phyloP scores from a whole-genome alignment of 352 stramenopile genomes.

The Phytophthora sp. region DNA sequence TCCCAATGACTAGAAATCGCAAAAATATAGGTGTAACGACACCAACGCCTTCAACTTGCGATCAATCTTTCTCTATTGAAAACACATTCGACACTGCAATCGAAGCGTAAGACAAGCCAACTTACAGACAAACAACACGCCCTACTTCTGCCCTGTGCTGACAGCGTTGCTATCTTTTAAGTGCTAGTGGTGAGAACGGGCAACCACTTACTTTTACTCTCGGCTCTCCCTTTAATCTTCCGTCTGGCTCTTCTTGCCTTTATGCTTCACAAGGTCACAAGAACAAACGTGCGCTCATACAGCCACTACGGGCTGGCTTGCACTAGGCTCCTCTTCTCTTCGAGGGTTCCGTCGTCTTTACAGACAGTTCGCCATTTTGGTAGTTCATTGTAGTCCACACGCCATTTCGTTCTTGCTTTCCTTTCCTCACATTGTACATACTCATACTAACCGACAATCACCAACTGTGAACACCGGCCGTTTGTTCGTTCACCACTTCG shows the following conservation, averaged over 20 bases:
- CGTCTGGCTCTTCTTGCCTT: constrained; percentile 24
- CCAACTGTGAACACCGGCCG: constrained; percentile 23
- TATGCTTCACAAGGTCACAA: constrained; percentile 29
- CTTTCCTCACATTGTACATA: constrained; percentile 51
- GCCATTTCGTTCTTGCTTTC: constrained; percentile 43
- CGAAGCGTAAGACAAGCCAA: constrained; percentile 16
- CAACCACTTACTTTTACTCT: constrained; percentile 33
- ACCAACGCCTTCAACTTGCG: constrained; percentile 11
- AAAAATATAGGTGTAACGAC: constrained; percentile 39
- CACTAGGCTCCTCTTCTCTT: constrained; percentile 41
- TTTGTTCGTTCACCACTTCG: constrained; percentile 26
- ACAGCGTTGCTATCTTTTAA: constrained; percentile 13
- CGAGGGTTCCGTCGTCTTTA: constrained; percentile 27
- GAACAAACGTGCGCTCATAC: constrained; percentile 28
- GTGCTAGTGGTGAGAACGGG: constrained; percentile 14
- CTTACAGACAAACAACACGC: constrained; percentile 14
- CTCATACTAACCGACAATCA: constrained; percentile 41
- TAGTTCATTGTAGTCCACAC: constrained; percentile 50
- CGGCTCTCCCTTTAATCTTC: constrained; percentile 20
- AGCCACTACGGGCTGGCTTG: constrained; percentile 25
- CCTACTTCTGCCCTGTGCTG: constrained; percentile 15
- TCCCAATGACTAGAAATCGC: constrained; percentile 14
- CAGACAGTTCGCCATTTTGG: constrained; percentile 34
- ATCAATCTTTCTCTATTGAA: constrained; percentile 35
- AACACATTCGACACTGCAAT: constrained; percentile 20